Evolutionary conservation across 1,284 basidiomycete species (phyloP).

Genomic region (Phlebopus sp.): DNA sequence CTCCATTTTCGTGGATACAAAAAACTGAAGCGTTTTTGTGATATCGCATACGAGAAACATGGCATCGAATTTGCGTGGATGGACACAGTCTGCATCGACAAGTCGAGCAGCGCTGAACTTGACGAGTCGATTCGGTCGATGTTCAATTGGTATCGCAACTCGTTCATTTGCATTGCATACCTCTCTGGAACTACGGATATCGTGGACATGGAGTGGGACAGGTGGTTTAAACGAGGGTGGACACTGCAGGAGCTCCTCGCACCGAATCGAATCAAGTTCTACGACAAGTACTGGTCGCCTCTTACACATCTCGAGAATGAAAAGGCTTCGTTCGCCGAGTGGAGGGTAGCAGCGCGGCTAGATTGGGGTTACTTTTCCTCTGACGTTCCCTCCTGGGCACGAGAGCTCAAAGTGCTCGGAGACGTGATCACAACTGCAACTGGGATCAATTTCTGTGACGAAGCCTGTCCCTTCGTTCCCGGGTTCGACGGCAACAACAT

Average conservation of each 20-base stretch:
- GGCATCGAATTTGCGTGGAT: slow-evolving; percentile 9
- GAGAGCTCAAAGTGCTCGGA: not conserved
- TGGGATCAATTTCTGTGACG: slow-evolving; percentile 2
- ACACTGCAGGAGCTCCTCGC: too few relatives aligned
- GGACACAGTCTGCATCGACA: slow-evolving; percentile 12
- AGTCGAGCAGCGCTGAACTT: slow-evolving; percentile 9
- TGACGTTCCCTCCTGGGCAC: too few relatives aligned
- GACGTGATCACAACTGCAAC: slow-evolving; percentile 1
- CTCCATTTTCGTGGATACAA: slow-evolving; percentile 2
- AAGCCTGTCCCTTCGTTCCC: slow-evolving; percentile 1
- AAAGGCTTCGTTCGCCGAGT: not conserved
- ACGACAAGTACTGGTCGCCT: slow-evolving; percentile 1
- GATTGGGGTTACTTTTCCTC: not conserved
- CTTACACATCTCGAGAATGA: slow-evolving; percentile 4
- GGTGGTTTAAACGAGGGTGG: slow-evolving; percentile 6
- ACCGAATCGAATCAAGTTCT: slow-evolving; percentile 6
- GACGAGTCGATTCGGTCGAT: slow-evolving; percentile 12
- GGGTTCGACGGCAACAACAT: not conserved
- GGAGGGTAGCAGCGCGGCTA: not conserved
- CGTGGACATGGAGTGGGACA: slow-evolving; percentile 1
- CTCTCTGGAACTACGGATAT: slow-evolving; percentile 4
- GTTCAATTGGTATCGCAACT: slow-evolving; percentile 8
- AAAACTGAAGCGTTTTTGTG: slow-evolving; percentile 7
- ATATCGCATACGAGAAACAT: slow-evolving; percentile 3
- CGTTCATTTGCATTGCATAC: slow-evolving; percentile 9